Evolutionary conservation across 2,329 filamentous ascomycete genomes (phyloP).

Genomic region (Drechslera avenae): DNA sequence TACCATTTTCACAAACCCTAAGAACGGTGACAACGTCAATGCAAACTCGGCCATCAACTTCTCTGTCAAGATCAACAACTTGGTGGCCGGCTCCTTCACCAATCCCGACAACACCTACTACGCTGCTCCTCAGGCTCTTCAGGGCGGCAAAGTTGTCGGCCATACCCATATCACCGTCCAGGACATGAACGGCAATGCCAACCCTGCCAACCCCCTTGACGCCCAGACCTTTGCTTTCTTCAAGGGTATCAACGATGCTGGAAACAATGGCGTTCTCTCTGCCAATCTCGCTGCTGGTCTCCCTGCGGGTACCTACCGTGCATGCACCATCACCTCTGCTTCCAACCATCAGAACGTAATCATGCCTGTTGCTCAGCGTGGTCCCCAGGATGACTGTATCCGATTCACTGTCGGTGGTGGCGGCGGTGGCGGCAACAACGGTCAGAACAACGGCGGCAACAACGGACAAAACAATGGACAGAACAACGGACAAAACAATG

Average conservation of each 20-base stretch:
- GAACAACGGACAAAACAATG: conserved; percentile 4
- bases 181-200: conserved; percentile 49
- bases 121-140: conserved; percentile 58
- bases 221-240: conserved; percentile 60
- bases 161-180: conserved; percentile 61
- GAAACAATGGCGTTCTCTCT: conserved; percentile 54
- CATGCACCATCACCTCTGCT: conserved; percentile 59
- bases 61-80: conserved; percentile 55
- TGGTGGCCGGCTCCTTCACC: conserved; percentile 60
- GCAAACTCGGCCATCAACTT: conserved; percentile 55
- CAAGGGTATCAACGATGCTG: conserved; percentile 62
- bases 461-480: conserved; percentile 5
- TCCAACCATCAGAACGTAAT: conserved; percentile 62
- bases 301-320: conserved; percentile 56
- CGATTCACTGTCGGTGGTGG: conserved; percentile 53
- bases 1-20: conserved; percentile 57
- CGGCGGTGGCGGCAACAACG: conserved; percentile 16
- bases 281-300: conserved; percentile 56
- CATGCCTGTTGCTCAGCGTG: conserved; percentile 63
- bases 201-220: conserved; percentile 46
- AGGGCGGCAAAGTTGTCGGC: conserved; percentile 51
- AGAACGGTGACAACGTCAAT: conserved; percentile 49
- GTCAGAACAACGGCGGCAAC: conserved; percentile 12
- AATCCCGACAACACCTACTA: conserved; percentile 63
- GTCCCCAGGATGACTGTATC: conserved; percentile 60